Percentiles rank a stretch among this genome's conserved stretches.
These are phyloP conservation scores for Trichoderma asperelloides DNA, from an alignment of 495 filamentous ascomycete genomes.

Conservation along the genomic window DNA sequence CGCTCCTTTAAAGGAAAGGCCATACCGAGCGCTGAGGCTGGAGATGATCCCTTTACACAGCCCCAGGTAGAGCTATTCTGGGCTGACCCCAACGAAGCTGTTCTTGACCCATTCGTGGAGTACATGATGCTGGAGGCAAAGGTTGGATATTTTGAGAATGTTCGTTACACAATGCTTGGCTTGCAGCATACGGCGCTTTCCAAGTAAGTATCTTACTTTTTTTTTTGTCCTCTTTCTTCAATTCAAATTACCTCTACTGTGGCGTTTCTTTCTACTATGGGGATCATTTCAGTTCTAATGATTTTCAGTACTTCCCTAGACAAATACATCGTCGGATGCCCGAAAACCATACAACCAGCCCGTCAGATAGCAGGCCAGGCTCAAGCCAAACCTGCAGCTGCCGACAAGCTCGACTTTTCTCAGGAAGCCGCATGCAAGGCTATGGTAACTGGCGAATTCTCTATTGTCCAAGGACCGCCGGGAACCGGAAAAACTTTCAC, in stretches of 20 bases:
- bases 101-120: slow-evolving; percentile 60
- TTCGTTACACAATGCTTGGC: slow-evolving; percentile 60
- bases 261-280: too few species aligned
- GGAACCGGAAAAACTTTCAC: slow-evolving; percentile 85
- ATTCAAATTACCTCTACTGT: too few species aligned
- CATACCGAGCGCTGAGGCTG: slow-evolving; percentile 29
- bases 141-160: slow-evolving; percentile 64
- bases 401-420: slow-evolving; percentile 50
- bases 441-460: slow-evolving; percentile 63
- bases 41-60: slow-evolving; percentile 25
- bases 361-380: too few species aligned
- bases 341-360: too few species aligned
- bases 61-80: slow-evolving; percentile 74
- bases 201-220: slow-evolving; percentile 36
- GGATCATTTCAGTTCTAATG: too few species aligned
- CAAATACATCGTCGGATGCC: too few species aligned
- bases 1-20: slow-evolving; percentile 50
- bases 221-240: too few species aligned
- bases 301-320: too few species aligned
- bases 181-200: slow-evolving; percentile 61
- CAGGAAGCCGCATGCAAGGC: slow-evolving; percentile 59
- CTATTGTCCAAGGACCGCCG: slow-evolving; percentile 84
- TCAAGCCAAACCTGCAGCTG: slow-evolving; percentile 24
- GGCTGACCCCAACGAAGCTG: slow-evolving; percentile 44
- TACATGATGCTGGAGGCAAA: slow-evolving; percentile 73